phyloP scores from a whole-genome alignment of 352 stramenopile species.

The Globisporangium paroecandrum region DNA sequence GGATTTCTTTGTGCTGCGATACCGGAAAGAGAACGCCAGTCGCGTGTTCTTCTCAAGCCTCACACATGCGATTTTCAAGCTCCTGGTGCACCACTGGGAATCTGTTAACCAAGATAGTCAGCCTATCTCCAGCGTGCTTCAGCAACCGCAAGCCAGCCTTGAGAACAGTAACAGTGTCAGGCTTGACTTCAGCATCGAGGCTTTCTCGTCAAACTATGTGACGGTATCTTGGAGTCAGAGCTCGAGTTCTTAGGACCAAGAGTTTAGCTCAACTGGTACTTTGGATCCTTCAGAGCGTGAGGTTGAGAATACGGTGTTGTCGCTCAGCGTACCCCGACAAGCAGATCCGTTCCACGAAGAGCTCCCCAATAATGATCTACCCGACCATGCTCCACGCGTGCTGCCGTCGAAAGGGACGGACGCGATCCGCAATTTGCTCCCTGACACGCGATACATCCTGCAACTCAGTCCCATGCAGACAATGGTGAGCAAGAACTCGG shows the following conservation, averaged over 20 bases:
- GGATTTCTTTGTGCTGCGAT: slow-evolving; percentile 30
- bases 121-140: not conserved
- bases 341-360: not conserved
- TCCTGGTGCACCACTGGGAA: slow-evolving; percentile 26
- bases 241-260: not conserved
- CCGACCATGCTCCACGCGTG: slow-evolving; percentile 13
- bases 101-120: slow-evolving; percentile 1
- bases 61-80: slow-evolving; percentile 27
- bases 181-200: slow-evolving; percentile 15
- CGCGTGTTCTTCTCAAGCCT: slow-evolving; percentile 34
- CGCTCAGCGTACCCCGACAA: slow-evolving; percentile 7
- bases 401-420: slow-evolving; percentile 35
- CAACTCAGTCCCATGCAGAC: slow-evolving; percentile 22
- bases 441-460: slow-evolving; percentile 46
- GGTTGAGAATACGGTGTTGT: slow-evolving; percentile 8
- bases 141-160: not conserved
- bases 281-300: not conserved
- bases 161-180: not conserved
- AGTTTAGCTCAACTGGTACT: not conserved
- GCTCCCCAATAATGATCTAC: not conserved
- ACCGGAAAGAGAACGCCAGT: slow-evolving; percentile 27
- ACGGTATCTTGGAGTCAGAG: slow-evolving; percentile 30
- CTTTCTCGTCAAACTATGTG: slow-evolving; percentile 30
- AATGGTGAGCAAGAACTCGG: slow-evolving; percentile 3
- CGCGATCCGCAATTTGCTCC: slow-evolving; percentile 35